Evolutionary conservation across 2,329 filamentous ascomycete species (phyloP).

Genomic region (Cladorrhinum sp.): DNA sequence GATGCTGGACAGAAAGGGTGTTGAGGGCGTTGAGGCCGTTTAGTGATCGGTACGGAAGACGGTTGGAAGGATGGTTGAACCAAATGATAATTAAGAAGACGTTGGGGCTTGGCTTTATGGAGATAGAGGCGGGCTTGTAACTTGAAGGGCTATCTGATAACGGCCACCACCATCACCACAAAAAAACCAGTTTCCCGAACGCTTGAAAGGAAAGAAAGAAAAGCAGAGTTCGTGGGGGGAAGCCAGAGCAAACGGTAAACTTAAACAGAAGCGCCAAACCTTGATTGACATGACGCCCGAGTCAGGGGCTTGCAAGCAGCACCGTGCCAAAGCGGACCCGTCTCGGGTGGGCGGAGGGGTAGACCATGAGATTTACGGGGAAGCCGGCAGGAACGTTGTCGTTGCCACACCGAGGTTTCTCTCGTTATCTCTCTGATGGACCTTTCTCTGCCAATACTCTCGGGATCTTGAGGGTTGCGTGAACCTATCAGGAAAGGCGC

Average conservation of each 20-base stretch:
- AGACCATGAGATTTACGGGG: background rate
- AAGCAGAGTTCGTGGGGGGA: slow-evolving; percentile 1
- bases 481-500: too few species aligned
- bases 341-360: slow-evolving; percentile 1
- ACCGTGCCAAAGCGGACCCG: background rate
- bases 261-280: slow-evolving; percentile 7
- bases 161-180: slow-evolving; percentile 10
- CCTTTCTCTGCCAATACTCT: background rate
- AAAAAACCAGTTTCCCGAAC: slow-evolving; percentile 12
- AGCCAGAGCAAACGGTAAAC: background rate
- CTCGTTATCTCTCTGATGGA: slow-evolving; percentile 1
- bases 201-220: slow-evolving; percentile 3
- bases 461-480: background rate
- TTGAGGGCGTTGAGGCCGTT: background rate
- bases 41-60: background rate
- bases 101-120: slow-evolving; percentile 13
- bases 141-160: slow-evolving; percentile 1
- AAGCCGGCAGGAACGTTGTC: background rate
- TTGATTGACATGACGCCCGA: slow-evolving; percentile 1
- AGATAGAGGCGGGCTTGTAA: background rate
- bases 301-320: slow-evolving; percentile 1
- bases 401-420: slow-evolving; percentile 3
- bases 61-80: slow-evolving; percentile 1
- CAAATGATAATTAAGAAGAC: slow-evolving; percentile 6
- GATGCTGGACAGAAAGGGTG: background rate